Base-by-base conservation (phyloP, 2,329 filamentous ascomycete genomes). In the Trichoderma koningii region DNA sequence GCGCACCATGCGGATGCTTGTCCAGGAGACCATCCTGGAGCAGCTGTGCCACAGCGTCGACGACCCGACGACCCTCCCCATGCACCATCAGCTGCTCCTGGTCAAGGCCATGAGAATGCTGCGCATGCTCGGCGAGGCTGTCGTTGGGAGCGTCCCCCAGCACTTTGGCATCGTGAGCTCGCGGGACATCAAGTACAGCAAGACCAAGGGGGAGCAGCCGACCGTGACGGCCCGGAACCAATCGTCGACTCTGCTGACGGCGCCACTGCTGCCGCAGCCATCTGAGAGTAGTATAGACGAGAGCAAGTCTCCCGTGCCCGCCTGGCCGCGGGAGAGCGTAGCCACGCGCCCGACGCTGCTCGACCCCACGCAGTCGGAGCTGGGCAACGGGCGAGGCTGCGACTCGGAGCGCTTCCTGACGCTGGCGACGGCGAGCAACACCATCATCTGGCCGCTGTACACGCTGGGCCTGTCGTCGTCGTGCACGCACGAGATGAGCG, bases 401-500 rank as follows among this genome's bases (percentile, higher is more conserved):
- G 76, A 78, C 48, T 78, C 79, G 0, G 77, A 78, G 65, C 75
- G 81, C 26, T 81, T 82, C 70, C 79, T 83, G 78, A 78, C 80
- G 5, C 73, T 84, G 7, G 80, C 79, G 0, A 81, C 80, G 9
- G 77, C 80, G 1, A 81, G 80, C 26, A 81, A 82, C 67, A 79
- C 79, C 17, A 76, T 82, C 9, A 77, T 84, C 45, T 83, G 81
- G 81, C 82, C 82, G 5, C 74, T 84, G 3, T 84, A 82, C 63
- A 77, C 80, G 12, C 76, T 81, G 7, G 82, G 81, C 61, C 78
- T 81, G 71, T 82, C 80, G 21, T 80, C 80, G 0, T 78, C 76
- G 3, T 82, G 80, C 66, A 76, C 76, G 1, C 67, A 71, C 3
- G 73, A 77, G 55, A 78, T 78, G 68, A 78, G 77, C 55, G 71